Evolutionary conservation across 768 basidiomycete species (phyloP).

Genomic region (Lactarius hengduanensis): DNA sequence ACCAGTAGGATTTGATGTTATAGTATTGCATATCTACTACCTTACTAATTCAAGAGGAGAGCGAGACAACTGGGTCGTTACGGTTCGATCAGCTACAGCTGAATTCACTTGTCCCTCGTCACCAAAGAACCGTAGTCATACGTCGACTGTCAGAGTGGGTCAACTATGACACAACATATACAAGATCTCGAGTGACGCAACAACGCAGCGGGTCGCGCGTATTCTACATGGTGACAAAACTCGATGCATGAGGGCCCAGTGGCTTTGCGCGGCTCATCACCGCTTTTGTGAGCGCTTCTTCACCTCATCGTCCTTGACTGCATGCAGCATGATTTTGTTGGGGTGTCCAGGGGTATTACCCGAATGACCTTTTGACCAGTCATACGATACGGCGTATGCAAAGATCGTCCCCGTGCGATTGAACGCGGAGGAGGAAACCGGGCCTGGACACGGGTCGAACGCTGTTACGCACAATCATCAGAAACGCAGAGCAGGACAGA

Average conservation of each 20-base stretch:
- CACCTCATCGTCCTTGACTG: conserved; percentile 85
- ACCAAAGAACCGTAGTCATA: background rate
- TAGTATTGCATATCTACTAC: conserved; percentile 17
- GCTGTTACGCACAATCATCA: conserved; percentile 40
- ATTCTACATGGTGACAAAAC: background rate
- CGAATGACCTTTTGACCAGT: conserved; percentile 91
- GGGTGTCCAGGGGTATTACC: conserved; percentile 71
- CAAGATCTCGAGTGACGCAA: background rate
- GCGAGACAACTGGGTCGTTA: background rate
- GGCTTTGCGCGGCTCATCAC: conserved; percentile 26
- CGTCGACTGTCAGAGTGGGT: background rate
- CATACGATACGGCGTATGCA: conserved; percentile 90
- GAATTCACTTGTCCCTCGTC: background rate
- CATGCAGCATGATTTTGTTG: conserved; percentile 83
- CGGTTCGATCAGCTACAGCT: background rate
- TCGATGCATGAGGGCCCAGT: background rate
- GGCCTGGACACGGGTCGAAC: conserved; percentile 71
- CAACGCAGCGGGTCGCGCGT: background rate
- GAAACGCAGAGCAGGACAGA: background rate
- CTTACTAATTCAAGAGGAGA: conserved; percentile 9
- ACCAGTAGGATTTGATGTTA: conserved; percentile 13
- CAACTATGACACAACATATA: background rate
- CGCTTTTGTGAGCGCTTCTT: conserved; percentile 52
- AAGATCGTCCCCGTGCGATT: conserved; percentile 87
- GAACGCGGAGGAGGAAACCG: conserved; percentile 79